Conservation (phyloP, 805 yeast species). For the Komagataella mondaviorum region DNA sequence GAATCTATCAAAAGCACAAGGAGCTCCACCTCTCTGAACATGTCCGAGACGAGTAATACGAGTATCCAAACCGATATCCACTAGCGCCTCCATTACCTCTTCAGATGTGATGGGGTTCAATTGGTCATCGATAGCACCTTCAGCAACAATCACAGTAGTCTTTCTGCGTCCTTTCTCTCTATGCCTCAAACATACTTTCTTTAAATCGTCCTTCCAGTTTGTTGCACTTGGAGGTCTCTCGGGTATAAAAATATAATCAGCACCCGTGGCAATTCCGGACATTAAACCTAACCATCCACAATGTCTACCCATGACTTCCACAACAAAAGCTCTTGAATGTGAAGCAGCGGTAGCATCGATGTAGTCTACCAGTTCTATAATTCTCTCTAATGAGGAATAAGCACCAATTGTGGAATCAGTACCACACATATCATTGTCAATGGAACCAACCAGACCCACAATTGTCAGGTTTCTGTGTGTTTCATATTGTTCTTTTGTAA, state of each 20-base stretch:
- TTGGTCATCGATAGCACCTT: slow-evolving; percentile 67
- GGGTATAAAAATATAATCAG: slow-evolving; percentile 72
- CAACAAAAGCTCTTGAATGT: slow-evolving; percentile 72
- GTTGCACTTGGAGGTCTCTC: slow-evolving; percentile 56
- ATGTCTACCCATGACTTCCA: slow-evolving; percentile 84
- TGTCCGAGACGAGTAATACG: slow-evolving; percentile 70
- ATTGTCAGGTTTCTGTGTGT: slow-evolving; percentile 47
- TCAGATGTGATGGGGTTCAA: slow-evolving; percentile 53
- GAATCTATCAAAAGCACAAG: slow-evolving; percentile 61
- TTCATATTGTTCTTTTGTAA: slow-evolving; percentile 31
- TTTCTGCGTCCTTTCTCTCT: slow-evolving; percentile 63
- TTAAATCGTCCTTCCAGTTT: slow-evolving; percentile 58
- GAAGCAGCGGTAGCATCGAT: slow-evolving; percentile 78
- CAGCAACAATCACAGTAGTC: slow-evolving; percentile 72
- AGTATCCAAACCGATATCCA: slow-evolving; percentile 59
- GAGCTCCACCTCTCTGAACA: slow-evolving; percentile 76
- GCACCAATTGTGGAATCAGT: slow-evolving; percentile 79
- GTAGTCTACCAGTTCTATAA: slow-evolving; percentile 63
- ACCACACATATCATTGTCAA: slow-evolving; percentile 76
- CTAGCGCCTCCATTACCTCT: slow-evolving; percentile 53
- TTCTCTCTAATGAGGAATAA: slow-evolving; percentile 63
- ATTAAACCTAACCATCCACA: slow-evolving; percentile 81
- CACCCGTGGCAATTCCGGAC: slow-evolving; percentile 73
- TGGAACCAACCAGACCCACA: slow-evolving; percentile 72
- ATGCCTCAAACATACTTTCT: slow-evolving; percentile 49